Percentiles rank a stretch among this genome's conserved stretches.
Conservation (phyloP, 768 basidiomycete species). For the Boletus rex-veris region DNA sequence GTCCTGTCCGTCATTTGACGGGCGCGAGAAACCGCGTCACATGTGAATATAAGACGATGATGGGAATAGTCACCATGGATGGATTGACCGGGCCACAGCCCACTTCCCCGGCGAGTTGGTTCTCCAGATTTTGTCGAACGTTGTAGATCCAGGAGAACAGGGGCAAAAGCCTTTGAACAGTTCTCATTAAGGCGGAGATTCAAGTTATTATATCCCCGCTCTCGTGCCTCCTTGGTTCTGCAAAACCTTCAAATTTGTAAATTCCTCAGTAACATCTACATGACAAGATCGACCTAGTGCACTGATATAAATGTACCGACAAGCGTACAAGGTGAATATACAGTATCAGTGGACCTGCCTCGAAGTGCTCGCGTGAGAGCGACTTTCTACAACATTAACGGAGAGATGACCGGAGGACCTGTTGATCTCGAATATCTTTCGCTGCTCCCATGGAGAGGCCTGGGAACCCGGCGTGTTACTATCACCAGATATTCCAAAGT, state of each 20-base stretch:
- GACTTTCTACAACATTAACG: not conserved
- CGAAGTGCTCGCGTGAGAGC: conserved; percentile 2
- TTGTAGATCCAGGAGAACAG: not conserved
- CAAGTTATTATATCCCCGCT: conserved; percentile 2
- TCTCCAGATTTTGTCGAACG: not conserved
- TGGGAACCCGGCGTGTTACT: conserved; percentile 28
- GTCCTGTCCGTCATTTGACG: conserved; percentile 9
- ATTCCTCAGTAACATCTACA: no score
- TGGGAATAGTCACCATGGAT: conserved; percentile 12
- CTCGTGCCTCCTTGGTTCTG: not conserved
- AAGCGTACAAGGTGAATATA: not conserved
- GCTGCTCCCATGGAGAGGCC: conserved; percentile 39
- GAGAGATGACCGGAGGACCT: not conserved
- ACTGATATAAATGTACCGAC: not conserved
- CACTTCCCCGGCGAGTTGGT: conserved; percentile 1
- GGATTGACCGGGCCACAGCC: not conserved
- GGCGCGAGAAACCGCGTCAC: not conserved
- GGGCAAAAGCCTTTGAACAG: not conserved
- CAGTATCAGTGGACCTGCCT: conserved; percentile 9
- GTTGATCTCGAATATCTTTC: conserved; percentile 12
- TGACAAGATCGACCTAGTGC: no score
- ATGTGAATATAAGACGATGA: not conserved
- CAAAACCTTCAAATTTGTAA: no score
- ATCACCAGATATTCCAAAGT: conserved; percentile 23
- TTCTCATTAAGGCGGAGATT: conserved; percentile 6